phyloP scores from a whole-genome alignment of 495 filamentous ascomycete genomes.

The Tetracladium setigerum region DNA sequence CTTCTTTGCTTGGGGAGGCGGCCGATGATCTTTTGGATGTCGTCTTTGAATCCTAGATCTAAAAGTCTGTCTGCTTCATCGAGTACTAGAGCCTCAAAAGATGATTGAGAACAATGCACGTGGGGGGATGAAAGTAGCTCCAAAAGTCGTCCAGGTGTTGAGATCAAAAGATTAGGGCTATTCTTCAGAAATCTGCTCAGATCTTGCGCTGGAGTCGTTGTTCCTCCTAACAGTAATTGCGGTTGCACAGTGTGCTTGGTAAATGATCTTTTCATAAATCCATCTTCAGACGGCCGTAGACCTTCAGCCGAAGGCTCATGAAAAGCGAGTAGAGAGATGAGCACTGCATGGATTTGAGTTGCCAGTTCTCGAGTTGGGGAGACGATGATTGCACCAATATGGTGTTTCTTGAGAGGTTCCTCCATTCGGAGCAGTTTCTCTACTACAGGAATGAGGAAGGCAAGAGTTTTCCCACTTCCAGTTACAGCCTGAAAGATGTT shows the following conservation, averaged over 20 bases:
- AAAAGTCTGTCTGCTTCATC: conserved; percentile 92
- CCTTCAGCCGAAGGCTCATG: conserved; percentile 67
- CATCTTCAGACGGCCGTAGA: conserved; percentile 40
- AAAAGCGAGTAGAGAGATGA: conserved; percentile 69
- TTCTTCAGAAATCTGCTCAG: conserved; percentile 68
- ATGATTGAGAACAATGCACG: conserved; percentile 80
- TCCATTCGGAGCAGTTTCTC: conserved; percentile 67
- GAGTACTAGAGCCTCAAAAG: conserved; percentile 83
- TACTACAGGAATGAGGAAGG: conserved; percentile 82
- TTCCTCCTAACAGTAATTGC: conserved; percentile 84
- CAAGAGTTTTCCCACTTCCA: conserved; percentile 89
- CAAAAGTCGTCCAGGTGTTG: conserved; percentile 80
- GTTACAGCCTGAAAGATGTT: conserved; percentile 61
- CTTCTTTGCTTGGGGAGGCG: conserved; percentile 86
- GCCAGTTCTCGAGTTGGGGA: conserved; percentile 92
- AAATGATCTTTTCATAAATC: conserved; percentile 44
- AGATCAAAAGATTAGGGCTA: conserved; percentile 80
- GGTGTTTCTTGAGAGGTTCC: conserved; percentile 76
- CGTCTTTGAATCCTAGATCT: conserved; percentile 91
- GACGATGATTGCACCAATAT: conserved; percentile 84
- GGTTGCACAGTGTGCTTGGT: conserved; percentile 60
- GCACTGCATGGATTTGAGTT: conserved; percentile 79
- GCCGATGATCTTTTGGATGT: conserved; percentile 75
- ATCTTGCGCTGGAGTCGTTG: conserved; percentile 76
- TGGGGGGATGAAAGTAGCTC: conserved; percentile 87